Base-by-base conservation (phyloP, 208 protist genomes). In the Crithidia thermophila region DNA sequence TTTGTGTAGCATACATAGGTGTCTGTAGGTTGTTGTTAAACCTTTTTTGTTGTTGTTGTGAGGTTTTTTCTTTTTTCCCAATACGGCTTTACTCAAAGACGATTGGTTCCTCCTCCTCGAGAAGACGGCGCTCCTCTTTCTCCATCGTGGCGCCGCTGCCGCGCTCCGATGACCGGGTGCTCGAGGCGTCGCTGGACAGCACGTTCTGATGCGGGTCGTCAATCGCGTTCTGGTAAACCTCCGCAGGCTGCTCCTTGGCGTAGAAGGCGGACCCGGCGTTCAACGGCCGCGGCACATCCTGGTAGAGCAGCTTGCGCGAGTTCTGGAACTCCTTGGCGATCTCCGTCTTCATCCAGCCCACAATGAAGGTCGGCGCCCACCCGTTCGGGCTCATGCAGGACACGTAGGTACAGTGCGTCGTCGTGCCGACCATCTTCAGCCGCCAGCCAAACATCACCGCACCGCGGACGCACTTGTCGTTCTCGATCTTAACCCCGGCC, bases 281-380 rank as follows among this genome's bases (percentile, higher is more conserved):
- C 43, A 53, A 30, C 50, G 71, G 30, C 2, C 34, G 49, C 28
- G 47, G 64, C 23, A 62, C 50, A 36, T 78, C 71, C 28, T 77
- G 66, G 77, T 95, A 94, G 11, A 93, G 59, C 49, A 95, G 64
- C 18, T 77, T 72, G 18, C 90, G 85, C 23, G 75, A 75, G 33
- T 68, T 58, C 55, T 77, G 64, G 28, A 95, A 62, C 72, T 95
- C 90, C 65, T 93, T 93, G 9, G 73, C 87, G 52, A 94, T 90
- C 56, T 82, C 85, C 14, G 74, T 81, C 80, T 94, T 91, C 67
- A 95, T 79, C 84, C 85, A 95, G 45, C 84, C 80, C 3, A 95
- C 70, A n/a, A 95, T 72, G 58, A 95, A 95, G 5, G 87, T 87
- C 20, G 90, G 90, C 16, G 87, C 82, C 87, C 90, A 95, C 25